Evolutionary conservation across 441 rosid genomes (phyloP).

Genomic region (Populus trichocarpa): DNA sequence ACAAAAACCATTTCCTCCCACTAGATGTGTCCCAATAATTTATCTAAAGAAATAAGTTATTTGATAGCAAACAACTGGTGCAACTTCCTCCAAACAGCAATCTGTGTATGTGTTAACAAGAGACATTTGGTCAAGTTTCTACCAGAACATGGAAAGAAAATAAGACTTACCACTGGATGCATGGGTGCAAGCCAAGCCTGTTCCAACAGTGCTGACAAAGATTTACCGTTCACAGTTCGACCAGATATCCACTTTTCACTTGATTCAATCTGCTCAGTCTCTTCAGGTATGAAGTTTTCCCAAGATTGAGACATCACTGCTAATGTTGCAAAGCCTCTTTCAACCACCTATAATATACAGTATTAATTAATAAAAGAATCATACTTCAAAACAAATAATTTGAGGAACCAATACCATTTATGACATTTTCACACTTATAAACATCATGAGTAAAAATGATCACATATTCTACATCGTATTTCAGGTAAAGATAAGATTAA

Average conservation of each 20-base stretch:
- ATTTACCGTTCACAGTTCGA: conserved; percentile 56
- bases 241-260: conserved; percentile 49
- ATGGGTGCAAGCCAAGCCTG: conserved; percentile 60
- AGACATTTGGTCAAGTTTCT: background rate
- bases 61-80: background rate
- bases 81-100: background rate
- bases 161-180: conserved; percentile 39
- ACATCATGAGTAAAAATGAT: background rate
- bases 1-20: background rate
- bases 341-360: conserved; percentile 50
- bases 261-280: conserved; percentile 40
- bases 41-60: too few relatives aligned
- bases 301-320: conserved; percentile 72
- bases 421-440: conserved; percentile 1
- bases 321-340: conserved; percentile 64
- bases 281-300: conserved; percentile 58
- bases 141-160: background rate
- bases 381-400: conserved; percentile 4
- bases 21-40: too few relatives aligned
- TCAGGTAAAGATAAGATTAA: too few relatives aligned
- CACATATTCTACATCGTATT: background rate
- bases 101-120: too few relatives aligned
- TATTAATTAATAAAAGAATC: conserved; percentile 16
- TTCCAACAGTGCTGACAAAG: conserved; percentile 68
- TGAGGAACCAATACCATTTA: background rate